phyloP scores from a whole-genome alignment of 192 early-diverging fungal species.

The Thoreauomyces humboldtii region DNA sequence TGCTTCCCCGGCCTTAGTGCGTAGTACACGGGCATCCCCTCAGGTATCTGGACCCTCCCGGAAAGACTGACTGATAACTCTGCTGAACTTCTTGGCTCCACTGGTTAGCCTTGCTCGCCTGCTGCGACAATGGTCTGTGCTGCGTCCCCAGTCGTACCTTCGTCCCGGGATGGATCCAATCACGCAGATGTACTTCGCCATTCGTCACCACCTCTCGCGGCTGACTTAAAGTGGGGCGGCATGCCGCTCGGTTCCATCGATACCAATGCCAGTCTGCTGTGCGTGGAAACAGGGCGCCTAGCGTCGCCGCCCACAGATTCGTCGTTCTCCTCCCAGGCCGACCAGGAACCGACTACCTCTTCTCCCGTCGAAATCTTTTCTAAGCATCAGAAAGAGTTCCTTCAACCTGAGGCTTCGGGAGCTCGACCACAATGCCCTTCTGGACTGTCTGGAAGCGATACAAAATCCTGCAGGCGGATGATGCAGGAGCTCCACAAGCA shows the following conservation, averaged over 20 bases:
- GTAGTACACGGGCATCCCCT: no score
- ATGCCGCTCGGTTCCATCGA: slow-evolving; percentile 8
- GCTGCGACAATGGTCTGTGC: no score
- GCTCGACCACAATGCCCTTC: background rate
- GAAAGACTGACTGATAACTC: no score
- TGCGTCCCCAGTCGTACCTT: no score
- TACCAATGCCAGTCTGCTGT: background rate
- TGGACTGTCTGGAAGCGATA: slow-evolving; percentile 14
- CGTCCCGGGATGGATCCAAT: background rate
- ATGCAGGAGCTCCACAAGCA: slow-evolving; percentile 28
- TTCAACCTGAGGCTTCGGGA: slow-evolving; percentile 1
- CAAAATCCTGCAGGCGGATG: slow-evolving; percentile 22
- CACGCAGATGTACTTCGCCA: background rate
- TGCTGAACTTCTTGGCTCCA: no score
- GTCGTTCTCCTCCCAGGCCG: slow-evolving; percentile 20
- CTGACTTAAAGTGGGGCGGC: slow-evolving; percentile 7
- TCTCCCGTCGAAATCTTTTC: background rate
- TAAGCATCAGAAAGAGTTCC: background rate
- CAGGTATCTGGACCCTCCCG: no score
- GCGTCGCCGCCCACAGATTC: slow-evolving; percentile 6
- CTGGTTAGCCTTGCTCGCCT: no score
- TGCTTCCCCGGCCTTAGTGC: no score
- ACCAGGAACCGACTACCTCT: background rate
- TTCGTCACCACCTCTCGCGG: slow-evolving; percentile 23
- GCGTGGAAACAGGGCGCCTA: background rate